Evolutionary conservation across 2,329 filamentous ascomycete species (phyloP), one percentile per base, ranked within the genome.

Genomic region (Exophiala bonariae): DNA sequence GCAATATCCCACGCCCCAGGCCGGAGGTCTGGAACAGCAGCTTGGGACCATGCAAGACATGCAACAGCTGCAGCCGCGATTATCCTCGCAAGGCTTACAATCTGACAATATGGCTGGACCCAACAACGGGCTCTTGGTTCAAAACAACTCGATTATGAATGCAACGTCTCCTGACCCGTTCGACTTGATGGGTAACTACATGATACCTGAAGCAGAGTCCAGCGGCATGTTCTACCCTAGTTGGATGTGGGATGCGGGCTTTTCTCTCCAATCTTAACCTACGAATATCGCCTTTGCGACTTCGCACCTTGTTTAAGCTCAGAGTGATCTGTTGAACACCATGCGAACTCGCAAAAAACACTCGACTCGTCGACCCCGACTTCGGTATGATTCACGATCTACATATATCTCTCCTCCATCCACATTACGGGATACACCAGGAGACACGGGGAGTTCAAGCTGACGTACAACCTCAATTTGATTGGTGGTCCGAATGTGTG

Each of bases 221-320:
- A 42, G 39, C 20, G 39, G 39, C 10, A 30, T 42, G 16, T 42
- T 42, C 23, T 42, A 42, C 14, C 39, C 39, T 14, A 33, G 30
- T 32, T 42, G 39, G 39, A 42, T 42, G 39, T 42, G 39, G 39
- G 39, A 42, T 42, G 39, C 35, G 4, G 35, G 16, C 11, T 37
- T 37, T 20, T 37, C 35, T 18, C 16, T 37, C 8, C 35, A 37
- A n/a, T 26, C 23, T 26, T 26, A 11, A 26, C 11, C 23, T 6
- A 26, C 11, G 6, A 11, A 6, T 26, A 26, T n/a, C n/a, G n/a
- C n/a, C n/a, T n/a, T n/a, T n/a, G n/a, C n/a, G n/a, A n/a, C n/a
- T n/a, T n/a, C n/a, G n/a, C n/a, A n/a, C n/a, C n/a, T n/a, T n/a
- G n/a, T n/a, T n/a, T n/a, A n/a, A n/a, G n/a, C 23, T 26, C 23